phyloP scores from a whole-genome alignment of 1,284 basidiomycete genomes.

The Moesziomyces antarcticus region DNA sequence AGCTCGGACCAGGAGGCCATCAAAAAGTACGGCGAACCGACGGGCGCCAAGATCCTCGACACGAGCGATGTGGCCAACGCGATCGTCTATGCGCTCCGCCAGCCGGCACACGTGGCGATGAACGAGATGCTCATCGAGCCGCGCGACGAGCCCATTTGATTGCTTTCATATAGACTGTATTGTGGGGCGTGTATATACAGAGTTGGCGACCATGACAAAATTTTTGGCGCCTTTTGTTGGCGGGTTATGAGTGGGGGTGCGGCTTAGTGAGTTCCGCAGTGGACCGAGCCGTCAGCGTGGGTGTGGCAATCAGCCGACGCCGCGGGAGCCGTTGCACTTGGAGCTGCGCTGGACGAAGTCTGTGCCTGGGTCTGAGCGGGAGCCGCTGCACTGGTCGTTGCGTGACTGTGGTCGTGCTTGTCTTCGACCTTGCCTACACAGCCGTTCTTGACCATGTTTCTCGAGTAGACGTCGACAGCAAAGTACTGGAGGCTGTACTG shows the following conservation, averaged over 20 bases:
- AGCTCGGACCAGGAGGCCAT: slow-evolving; percentile 63
- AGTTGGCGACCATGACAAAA: too few species aligned
- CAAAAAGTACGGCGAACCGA: slow-evolving; percentile 63
- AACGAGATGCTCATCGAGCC: slow-evolving; percentile 63
- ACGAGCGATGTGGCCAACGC: slow-evolving; percentile 61
- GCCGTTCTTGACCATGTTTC: slow-evolving; percentile 65
- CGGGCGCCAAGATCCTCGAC: slow-evolving; percentile 64
- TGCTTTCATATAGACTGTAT: not conserved
- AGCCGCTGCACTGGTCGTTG: not conserved
- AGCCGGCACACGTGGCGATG: slow-evolving; percentile 63
- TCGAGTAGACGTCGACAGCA: slow-evolving; percentile 68
- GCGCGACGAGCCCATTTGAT: slow-evolving; percentile 54
- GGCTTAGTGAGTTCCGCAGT: slow-evolving; percentile 39
- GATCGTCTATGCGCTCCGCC: slow-evolving; percentile 62
- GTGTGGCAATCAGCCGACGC: slow-evolving; percentile 37
- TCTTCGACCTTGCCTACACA: slow-evolving; percentile 25
- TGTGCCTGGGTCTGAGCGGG: not conserved
- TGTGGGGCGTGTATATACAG: not conserved
- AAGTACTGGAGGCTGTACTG: slow-evolving; percentile 69
- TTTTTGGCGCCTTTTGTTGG: not conserved
- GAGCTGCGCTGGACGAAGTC: not conserved
- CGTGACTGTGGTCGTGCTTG: slow-evolving; percentile 1
- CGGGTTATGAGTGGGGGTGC: not conserved
- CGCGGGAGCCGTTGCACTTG: not conserved
- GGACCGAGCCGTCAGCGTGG: slow-evolving; percentile 37